phyloP scores from a whole-genome alignment of 257 asterid genomes.

The Solanum chiquidenum region DNA sequence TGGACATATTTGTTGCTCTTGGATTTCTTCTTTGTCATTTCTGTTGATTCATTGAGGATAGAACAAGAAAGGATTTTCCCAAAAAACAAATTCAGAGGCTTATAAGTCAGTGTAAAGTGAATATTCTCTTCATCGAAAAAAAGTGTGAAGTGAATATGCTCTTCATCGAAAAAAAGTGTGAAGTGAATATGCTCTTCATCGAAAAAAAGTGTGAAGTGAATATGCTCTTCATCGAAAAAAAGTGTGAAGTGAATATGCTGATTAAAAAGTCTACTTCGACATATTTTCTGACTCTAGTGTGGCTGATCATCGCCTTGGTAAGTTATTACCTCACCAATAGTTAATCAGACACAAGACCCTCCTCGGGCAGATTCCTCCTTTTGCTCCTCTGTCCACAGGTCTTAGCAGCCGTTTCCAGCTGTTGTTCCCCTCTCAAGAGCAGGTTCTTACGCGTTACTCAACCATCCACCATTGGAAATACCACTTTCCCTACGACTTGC shows the following conservation, averaged over 20 bases:
- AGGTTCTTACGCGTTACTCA: not conserved
- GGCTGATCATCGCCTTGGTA: not conserved
- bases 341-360: not conserved
- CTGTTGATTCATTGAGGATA: not conserved
- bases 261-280: not conserved
- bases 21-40: not conserved
- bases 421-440: not conserved
- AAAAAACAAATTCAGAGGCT: not conserved
- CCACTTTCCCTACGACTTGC: not conserved
- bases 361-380: not conserved
- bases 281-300: not conserved
- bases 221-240: not conserved
- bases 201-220: not conserved
- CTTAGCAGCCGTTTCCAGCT: not conserved
- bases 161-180: not conserved
- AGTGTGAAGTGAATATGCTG: not conserved
- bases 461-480: not conserved
- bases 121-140: not conserved
- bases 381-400: not conserved
- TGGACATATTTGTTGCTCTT: not conserved
- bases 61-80: not conserved
- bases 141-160: not conserved
- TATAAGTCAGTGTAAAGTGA: not conserved
- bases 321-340: not conserved
- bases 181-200: not conserved